Base-by-base conservation (phyloP, 768 basidiomycete species). In the Xerocomellus chrysenteron region DNA sequence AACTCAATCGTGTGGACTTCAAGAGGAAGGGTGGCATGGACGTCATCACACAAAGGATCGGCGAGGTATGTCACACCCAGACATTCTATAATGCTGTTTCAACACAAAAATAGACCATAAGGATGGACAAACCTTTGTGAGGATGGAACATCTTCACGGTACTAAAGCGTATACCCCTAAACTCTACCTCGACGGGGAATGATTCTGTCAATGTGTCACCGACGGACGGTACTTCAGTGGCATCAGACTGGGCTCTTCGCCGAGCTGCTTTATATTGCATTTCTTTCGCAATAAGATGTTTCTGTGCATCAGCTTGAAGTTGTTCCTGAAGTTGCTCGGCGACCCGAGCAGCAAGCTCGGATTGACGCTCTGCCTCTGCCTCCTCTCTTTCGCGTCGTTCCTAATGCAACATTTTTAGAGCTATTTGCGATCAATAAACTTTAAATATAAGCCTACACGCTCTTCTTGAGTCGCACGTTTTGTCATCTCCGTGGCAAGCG, bases 401-500 rank as follows among this genome's bases (percentile, higher is more conserved):
- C 83, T 87, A 44, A 51, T 28, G 12, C 16, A 50, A 50, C 11
- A 37, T 47, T 9, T 36, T 67, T 13, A 46, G 13, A 35, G n/a
- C 2, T 9, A 21, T 28, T 30, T 26, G 11, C 42, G 39, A 36
- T 54, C 24, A 13, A 16, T 17, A 41, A 24, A 14, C 24, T 28
- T 36, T 16, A 35, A 56, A 49, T 5, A 40, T 36, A 47, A 36
- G 67, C 80, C 50, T 49, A 87, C 90, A 62, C 75, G 76, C 63
- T 90, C 85, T 68, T 87, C 84, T 48, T 89, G 86, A 58, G 76
- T 73, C 0, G 89, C 89, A 32, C 92, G 82, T 59, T 79, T 81
- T 45, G 77, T 86, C 92, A 93, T 92, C 68, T 92, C 82, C 5
- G 82, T 76, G 12, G 91, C 91, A 5, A 94, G 78, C 0, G 92